These are phyloP conservation scores for Triticum dicoccoides DNA, from an alignment of 176 grass and related monocot species.

Conservation along the genomic window DNA sequence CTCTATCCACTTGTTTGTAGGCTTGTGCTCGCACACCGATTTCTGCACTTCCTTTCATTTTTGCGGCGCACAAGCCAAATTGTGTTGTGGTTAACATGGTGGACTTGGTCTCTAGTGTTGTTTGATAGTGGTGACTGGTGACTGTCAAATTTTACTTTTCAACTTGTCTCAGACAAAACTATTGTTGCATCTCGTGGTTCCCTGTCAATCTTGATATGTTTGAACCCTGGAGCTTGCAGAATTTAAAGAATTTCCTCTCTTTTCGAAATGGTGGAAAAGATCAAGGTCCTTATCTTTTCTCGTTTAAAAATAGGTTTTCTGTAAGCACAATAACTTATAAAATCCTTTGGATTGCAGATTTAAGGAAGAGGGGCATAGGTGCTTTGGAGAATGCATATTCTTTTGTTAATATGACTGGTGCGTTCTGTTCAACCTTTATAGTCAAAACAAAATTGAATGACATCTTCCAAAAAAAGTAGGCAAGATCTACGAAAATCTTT, in stretches of 20 bases:
- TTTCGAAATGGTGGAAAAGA: background rate
- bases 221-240: background rate
- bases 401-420: background rate
- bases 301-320: background rate
- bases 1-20: slow-evolving; percentile 20
- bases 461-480: background rate
- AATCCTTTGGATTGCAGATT: background rate
- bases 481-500: background rate
- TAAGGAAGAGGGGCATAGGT: background rate
- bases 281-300: background rate
- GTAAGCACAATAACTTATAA: background rate
- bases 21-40: background rate
- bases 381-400: background rate
- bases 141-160: background rate
- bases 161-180: background rate
- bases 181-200: background rate
- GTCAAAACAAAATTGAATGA: background rate
- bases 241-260: background rate
- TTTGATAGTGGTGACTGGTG: background rate
- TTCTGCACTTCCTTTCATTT: background rate
- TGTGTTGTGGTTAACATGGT: background rate
- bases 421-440: background rate
- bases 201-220: background rate
- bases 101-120: background rate
- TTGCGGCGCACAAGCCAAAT: background rate